Evolutionary conservation across 1,284 basidiomycete species (phyloP).

Genomic region (Coniophora puteana): DNA sequence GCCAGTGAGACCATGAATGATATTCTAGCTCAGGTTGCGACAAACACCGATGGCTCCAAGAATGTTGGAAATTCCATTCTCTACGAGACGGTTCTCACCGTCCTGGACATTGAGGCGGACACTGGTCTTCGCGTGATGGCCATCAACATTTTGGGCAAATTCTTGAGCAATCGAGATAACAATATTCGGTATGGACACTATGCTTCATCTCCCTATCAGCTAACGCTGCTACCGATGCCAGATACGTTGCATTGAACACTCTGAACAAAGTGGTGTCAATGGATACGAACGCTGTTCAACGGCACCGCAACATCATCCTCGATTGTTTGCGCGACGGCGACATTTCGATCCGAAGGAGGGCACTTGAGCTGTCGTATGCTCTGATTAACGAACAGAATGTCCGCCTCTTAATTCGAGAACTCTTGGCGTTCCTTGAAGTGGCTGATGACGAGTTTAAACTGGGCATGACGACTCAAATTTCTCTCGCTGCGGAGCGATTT

Average conservation of each 20-base stretch:
- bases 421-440: conserved; percentile 95
- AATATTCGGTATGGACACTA: conserved; percentile 77
- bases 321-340: conserved; percentile 98
- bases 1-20: conserved; percentile 99
- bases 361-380: conserved; percentile 96
- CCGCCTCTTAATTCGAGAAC: conserved; percentile 86
- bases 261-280: conserved; percentile 98
- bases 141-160: conserved; percentile 99
- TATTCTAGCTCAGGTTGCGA: conserved; percentile 95
- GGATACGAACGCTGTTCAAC: conserved; percentile 97
- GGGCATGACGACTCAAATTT: conserved; percentile 97
- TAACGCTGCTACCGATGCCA: conserved; percentile 26
- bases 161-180: conserved; percentile 97
- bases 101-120: conserved; percentile 98
- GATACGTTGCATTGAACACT: conserved; percentile 98
- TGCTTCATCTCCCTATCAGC: conserved; percentile 2
- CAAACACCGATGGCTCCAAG: conserved; percentile 97
- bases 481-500: conserved; percentile 92
- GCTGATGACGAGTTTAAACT: conserved; percentile 99
- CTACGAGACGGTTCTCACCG: conserved; percentile 96
- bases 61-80: conserved; percentile 98
- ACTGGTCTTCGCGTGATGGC: conserved; percentile 97
- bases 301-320: conserved; percentile 96
- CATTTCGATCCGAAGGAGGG: conserved; percentile 96
- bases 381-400: conserved; percentile 97